Percentiles rank a stretch among this genome's conserved stretches.
Evolutionary conservation across 2,329 filamentous ascomycete species (phyloP).

Genomic region (Pseudogymnoascus sp.): DNA sequence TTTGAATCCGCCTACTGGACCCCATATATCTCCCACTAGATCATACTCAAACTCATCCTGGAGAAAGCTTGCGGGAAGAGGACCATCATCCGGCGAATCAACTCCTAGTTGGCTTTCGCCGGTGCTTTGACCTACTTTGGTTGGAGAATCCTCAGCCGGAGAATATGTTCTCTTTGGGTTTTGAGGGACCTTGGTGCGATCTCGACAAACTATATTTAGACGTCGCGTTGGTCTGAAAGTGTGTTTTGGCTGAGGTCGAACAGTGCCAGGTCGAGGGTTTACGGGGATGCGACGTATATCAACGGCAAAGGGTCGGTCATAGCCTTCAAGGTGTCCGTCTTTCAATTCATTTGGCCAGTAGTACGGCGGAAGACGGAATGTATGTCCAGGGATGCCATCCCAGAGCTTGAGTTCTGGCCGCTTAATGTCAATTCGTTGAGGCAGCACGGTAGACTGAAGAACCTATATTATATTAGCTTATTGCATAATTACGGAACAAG

Average conservation of each 20-base stretch:
- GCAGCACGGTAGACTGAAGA: background rate
- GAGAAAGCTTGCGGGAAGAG: background rate
- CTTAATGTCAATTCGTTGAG: background rate
- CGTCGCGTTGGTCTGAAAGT: background rate
- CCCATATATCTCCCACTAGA: background rate
- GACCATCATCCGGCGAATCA: background rate
- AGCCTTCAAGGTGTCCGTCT: background rate
- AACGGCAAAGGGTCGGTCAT: background rate
- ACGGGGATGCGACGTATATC: background rate
- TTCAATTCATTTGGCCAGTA: background rate
- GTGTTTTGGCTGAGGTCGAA: background rate
- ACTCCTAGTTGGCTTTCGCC: background rate
- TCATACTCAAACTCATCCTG: background rate
- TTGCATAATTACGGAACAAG: background rate
- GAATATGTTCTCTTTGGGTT: background rate
- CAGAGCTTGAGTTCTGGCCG: background rate
- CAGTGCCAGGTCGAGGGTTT: background rate
- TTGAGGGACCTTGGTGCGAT: background rate
- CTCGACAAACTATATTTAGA: background rate
- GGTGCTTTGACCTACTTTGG: background rate
- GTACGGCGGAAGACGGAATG: conserved; percentile 3
- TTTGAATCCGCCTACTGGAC: background rate
- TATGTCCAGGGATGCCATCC: background rate
- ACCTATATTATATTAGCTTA: background rate
- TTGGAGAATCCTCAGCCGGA: background rate